Percentiles rank a stretch among this genome's conserved stretches.
These are phyloP conservation scores for Eutypa lata DNA, from an alignment of 2,329 filamentous ascomycete species.

Conservation along the genomic window DNA sequence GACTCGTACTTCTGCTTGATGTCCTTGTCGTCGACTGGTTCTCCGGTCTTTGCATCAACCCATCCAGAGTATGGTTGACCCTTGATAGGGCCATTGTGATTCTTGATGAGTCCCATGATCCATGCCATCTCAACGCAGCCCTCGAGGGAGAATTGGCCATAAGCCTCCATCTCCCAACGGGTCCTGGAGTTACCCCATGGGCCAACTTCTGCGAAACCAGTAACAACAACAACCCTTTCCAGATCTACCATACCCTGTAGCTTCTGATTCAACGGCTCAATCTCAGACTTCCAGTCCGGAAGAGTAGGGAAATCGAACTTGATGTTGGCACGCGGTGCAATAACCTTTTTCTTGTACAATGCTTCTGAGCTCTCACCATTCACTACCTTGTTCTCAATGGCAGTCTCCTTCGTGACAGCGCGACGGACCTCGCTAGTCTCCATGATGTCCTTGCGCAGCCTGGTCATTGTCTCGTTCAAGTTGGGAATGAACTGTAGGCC, in stretches of 20 bases:
- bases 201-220: slow-evolving; percentile 92
- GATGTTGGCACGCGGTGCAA: slow-evolving; percentile 94
- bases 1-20: slow-evolving; percentile 98
- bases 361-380: slow-evolving; percentile 91
- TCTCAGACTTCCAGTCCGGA: slow-evolving; percentile 86
- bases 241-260: slow-evolving; percentile 98
- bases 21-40: slow-evolving; percentile 97
- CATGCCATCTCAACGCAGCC: slow-evolving; percentile 99
- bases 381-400: slow-evolving; percentile 95
- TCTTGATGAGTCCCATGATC: slow-evolving; percentile 99
- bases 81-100: slow-evolving; percentile 94
- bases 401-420: slow-evolving; percentile 91
- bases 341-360: slow-evolving; percentile 89
- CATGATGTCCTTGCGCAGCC: slow-evolving; percentile 89
- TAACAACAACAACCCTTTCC: slow-evolving; percentile 96
- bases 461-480: slow-evolving; percentile 90
- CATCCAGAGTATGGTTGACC: slow-evolving; percentile 95
- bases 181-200: slow-evolving; percentile 99
- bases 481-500: slow-evolving; percentile 97
- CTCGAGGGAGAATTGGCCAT: slow-evolving; percentile 94
- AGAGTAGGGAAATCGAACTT: slow-evolving; percentile 93
- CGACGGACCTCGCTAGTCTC: slow-evolving; percentile 91
- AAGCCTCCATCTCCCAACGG: slow-evolving; percentile 98
- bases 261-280: slow-evolving; percentile 81
- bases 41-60: slow-evolving; percentile 91